phyloP scores from a whole-genome alignment of 192 early-diverging fungal genomes.

The Tieghemiomyces parasiticus region DNA sequence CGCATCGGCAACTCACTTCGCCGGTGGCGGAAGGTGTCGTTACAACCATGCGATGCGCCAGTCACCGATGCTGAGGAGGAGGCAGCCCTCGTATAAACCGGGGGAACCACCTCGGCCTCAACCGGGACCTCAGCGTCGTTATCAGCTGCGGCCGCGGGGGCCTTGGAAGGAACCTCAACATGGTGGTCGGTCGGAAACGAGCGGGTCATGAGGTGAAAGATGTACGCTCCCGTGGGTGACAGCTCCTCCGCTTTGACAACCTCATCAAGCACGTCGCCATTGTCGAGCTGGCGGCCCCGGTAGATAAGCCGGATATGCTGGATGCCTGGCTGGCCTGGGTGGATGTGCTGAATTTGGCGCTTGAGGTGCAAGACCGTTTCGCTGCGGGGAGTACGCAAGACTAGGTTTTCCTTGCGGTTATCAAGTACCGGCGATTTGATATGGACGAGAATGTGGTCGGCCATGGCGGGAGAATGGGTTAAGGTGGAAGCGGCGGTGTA shows the following conservation, averaged over 20 bases:
- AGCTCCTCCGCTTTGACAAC: background rate
- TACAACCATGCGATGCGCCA: no score
- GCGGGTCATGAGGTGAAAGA: conserved; percentile 6
- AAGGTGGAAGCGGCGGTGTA: no score
- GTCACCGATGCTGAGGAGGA: no score
- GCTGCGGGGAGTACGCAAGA: background rate
- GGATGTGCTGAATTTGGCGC: background rate
- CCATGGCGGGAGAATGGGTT: no score
- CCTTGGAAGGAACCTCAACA: no score
- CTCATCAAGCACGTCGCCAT: background rate
- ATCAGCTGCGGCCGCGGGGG: no score
- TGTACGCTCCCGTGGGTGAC: background rate
- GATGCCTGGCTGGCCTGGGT: background rate
- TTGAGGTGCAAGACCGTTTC: background rate
- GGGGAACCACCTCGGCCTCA: no score
- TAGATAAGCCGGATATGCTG: conserved; percentile 4
- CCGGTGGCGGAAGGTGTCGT: no score
- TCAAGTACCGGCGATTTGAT: conserved; percentile 3
- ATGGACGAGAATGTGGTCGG: background rate
- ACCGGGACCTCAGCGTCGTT: no score
- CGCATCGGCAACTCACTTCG: no score
- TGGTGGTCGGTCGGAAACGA: background rate
- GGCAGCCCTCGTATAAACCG: no score
- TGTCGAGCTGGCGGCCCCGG: background rate
- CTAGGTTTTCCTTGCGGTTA: background rate